Evolutionary conservation across 345 rosid genomes (phyloP).

Genomic region (Euphorbia pulcherrima): DNA sequence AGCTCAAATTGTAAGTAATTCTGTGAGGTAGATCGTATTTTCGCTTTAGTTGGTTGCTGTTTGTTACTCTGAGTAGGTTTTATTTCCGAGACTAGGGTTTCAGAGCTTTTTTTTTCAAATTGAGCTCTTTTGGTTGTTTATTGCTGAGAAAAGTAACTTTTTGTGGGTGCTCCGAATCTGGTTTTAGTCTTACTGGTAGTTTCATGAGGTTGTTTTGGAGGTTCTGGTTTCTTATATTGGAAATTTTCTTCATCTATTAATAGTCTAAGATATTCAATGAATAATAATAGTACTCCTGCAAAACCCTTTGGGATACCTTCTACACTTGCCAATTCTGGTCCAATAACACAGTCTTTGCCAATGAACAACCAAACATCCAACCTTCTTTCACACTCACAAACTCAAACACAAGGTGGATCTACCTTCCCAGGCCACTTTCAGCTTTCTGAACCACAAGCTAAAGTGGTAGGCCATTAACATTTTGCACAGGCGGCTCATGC

Average conservation of each 20-base stretch:
- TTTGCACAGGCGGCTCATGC: conserved; percentile 33
- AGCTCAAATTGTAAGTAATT: not conserved
- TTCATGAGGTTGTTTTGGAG: conserved; percentile 10
- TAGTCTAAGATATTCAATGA: conserved; percentile 31
- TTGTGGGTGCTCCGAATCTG: conserved; percentile 1
- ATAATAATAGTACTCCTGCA: conserved; percentile 25
- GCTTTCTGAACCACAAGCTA: conserved; percentile 47
- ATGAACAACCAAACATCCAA: conserved; percentile 30
- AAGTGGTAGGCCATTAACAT: conserved; percentile 34
- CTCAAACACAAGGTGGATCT: conserved; percentile 36
- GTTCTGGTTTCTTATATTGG: conserved; percentile 10
- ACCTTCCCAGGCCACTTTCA: conserved; percentile 49
- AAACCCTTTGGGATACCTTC: conserved; percentile 32
- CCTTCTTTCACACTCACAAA: conserved; percentile 30
- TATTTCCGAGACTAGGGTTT: conserved; percentile 11
- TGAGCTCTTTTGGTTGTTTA: conserved; percentile 3
- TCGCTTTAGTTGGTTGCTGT: not conserved
- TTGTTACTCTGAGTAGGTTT: not conserved
- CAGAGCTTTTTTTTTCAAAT: conserved; percentile 7
- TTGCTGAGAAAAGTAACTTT: not conserved
- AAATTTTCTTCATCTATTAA: conserved; percentile 20
- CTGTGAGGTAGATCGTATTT: not conserved
- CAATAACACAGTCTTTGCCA: conserved; percentile 24
- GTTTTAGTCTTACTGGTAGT: conserved; percentile 11
- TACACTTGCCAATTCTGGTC: conserved; percentile 34